Evolutionary conservation across 1,139 yeast genomes (phyloP).

Genomic region (Saccharomycopsis hybrid): DNA sequence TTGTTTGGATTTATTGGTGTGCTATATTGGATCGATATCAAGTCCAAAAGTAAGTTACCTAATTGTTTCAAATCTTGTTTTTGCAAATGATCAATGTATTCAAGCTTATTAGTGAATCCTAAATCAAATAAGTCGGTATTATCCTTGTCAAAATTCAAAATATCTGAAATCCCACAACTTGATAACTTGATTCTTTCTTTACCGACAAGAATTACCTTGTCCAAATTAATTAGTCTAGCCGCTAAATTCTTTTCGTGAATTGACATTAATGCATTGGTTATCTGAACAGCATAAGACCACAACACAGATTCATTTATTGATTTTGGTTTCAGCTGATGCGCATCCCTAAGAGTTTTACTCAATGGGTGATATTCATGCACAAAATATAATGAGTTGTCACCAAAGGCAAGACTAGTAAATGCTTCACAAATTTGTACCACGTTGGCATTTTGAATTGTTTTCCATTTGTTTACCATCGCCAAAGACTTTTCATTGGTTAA

Average conservation of each 20-base stretch:
- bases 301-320: constrained; percentile 56
- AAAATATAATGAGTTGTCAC: constrained; percentile 59
- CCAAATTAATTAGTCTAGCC: constrained; percentile 55
- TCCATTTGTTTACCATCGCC: constrained; percentile 46
- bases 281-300: constrained; percentile 74
- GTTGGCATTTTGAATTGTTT: constrained; percentile 40
- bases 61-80: constrained; percentile 47
- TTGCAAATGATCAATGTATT: constrained; percentile 34
- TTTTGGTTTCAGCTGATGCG: constrained; percentile 42
- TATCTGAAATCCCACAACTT: constrained; percentile 67
- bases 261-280: constrained; percentile 56
- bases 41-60: constrained; percentile 49
- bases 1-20: background rate
- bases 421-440: constrained; percentile 70
- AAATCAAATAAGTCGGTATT: constrained; percentile 13
- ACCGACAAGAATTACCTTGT: constrained; percentile 66
- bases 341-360: constrained; percentile 51
- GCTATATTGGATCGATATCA: constrained; percentile 21
- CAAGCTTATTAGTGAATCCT: constrained; percentile 12
- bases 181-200: constrained; percentile 67
- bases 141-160: constrained; percentile 41
- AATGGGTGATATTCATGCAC: constrained; percentile 68
- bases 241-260: constrained; percentile 60
- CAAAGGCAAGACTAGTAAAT: constrained; percentile 83
- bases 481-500: constrained; percentile 55